Evolutionary conservation across 2,329 filamentous ascomycete genomes (phyloP).

Genomic region (Incumbomyces delicatus): DNA sequence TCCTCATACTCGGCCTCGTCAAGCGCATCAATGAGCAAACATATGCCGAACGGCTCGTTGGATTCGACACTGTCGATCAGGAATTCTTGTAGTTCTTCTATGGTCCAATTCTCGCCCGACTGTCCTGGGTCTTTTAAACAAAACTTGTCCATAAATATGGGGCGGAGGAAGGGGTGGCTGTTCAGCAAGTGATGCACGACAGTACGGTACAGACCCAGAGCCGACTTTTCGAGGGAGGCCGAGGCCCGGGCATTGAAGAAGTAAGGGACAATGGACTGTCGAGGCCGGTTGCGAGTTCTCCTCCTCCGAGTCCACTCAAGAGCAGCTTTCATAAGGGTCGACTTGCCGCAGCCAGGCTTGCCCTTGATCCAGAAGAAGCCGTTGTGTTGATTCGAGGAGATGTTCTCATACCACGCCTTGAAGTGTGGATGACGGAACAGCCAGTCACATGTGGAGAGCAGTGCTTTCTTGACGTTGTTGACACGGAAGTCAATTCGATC

Average conservation of each 20-base stretch:
- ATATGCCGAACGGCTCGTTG: neutral
- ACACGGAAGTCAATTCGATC: constrained; percentile 32
- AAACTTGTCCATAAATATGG: constrained; percentile 6
- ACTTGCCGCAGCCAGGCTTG: constrained; percentile 37
- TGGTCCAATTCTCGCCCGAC: constrained; percentile 8
- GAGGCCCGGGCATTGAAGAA: constrained; percentile 42
- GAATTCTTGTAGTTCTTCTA: constrained; percentile 20
- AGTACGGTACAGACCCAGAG: constrained; percentile 41
- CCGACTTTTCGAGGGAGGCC: constrained; percentile 34
- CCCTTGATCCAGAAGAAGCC: constrained; percentile 30
- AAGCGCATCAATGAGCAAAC: constrained; percentile 6
- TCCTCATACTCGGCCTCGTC: constrained; percentile 8
- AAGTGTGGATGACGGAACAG: constrained; percentile 28
- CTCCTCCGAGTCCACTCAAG: constrained; percentile 11
- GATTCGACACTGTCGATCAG: constrained; percentile 24
- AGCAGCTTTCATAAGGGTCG: constrained; percentile 38
- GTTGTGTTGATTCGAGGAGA: constrained; percentile 14
- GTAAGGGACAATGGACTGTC: constrained; percentile 29
- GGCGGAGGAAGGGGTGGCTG: neutral
- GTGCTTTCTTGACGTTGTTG: constrained; percentile 28
- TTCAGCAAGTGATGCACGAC: constrained; percentile 39
- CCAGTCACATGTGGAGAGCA: constrained; percentile 34
- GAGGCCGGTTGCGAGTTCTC: constrained; percentile 11
- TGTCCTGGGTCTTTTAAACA: constrained; percentile 7
- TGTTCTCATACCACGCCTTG: constrained; percentile 27